These are phyloP conservation scores for Tribonema minus DNA, from an alignment of 108 stramenopile species.

Conservation along the genomic window DNA sequence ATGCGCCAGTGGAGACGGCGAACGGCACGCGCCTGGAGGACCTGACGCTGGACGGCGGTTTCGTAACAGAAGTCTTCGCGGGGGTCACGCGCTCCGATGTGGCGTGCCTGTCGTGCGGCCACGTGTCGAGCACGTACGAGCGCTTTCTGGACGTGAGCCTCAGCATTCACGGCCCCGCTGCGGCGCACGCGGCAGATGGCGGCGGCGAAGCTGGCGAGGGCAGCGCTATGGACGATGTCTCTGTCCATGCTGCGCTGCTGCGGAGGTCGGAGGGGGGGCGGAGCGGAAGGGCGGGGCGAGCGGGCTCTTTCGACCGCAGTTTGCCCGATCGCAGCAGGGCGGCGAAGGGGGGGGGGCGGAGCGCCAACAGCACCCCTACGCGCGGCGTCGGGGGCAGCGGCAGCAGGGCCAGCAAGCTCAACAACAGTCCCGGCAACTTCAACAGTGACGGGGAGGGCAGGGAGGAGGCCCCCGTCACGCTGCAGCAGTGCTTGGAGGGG, in stretches of 20 bases:
- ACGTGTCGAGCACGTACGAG: constrained; percentile 39
- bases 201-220: background rate
- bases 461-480: background rate
- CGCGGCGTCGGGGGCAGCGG: background rate
- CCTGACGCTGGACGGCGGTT: constrained; percentile 22
- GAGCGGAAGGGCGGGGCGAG: no score
- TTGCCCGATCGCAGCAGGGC: background rate
- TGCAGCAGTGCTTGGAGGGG: constrained; percentile 16
- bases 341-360: background rate
- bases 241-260: no score
- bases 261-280: background rate
- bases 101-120: constrained; percentile 29
- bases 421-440: background rate
- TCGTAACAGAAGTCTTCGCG: constrained; percentile 35
- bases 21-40: constrained; percentile 33
- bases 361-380: background rate
- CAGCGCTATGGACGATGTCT: background rate
- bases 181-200: background rate
- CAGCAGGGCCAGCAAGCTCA: background rate
- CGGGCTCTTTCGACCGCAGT: no score
- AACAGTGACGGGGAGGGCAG: background rate
- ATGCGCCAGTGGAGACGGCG: background rate
- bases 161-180: background rate
- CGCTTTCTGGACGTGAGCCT: constrained; percentile 44
- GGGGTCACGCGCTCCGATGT: constrained; percentile 43